These are phyloP conservation scores for Fusarium tupiense DNA, from an alignment of 2,329 filamentous ascomycete species.

Conservation along the genomic window DNA sequence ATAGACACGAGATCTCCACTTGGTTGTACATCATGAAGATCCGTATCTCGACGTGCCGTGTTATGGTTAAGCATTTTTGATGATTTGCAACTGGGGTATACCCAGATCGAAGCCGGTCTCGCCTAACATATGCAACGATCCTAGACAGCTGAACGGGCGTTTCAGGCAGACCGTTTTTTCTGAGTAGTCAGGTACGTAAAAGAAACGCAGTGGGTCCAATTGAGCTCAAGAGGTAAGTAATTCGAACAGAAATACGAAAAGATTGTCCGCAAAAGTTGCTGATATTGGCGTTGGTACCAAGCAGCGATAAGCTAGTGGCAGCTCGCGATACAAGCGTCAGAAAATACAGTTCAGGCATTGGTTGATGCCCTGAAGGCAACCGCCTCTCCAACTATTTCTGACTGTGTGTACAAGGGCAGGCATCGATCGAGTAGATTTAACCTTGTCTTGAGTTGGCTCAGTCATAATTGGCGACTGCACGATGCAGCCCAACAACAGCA, in stretches of 20 bases:
- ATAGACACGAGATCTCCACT: constrained; percentile 15
- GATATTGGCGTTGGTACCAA: constrained; percentile 4
- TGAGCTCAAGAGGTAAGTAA: constrained; percentile 3
- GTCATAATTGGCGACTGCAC: background rate
- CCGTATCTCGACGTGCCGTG: background rate
- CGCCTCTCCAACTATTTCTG: background rate
- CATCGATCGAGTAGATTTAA: background rate
- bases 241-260: constrained; percentile 29
- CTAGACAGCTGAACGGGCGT: constrained; percentile 1
- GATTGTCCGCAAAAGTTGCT: constrained; percentile 7
- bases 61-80: background rate
- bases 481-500: constrained; percentile 4
- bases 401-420: background rate
- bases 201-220: constrained; percentile 23
- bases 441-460: constrained; percentile 12
- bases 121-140: background rate
- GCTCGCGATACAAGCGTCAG: constrained; percentile 24
- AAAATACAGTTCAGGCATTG: constrained; percentile 20
- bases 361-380: background rate
- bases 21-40: background rate
- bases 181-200: constrained; percentile 14
- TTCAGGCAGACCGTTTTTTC: constrained; percentile 14
- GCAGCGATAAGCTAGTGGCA: constrained; percentile 26
- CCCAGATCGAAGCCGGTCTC: background rate
- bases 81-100: constrained; percentile 12